These are phyloP conservation scores for Saxispiralis lemnorum DNA, from an alignment of 495 filamentous ascomycete genomes.

Conservation along the genomic window DNA sequence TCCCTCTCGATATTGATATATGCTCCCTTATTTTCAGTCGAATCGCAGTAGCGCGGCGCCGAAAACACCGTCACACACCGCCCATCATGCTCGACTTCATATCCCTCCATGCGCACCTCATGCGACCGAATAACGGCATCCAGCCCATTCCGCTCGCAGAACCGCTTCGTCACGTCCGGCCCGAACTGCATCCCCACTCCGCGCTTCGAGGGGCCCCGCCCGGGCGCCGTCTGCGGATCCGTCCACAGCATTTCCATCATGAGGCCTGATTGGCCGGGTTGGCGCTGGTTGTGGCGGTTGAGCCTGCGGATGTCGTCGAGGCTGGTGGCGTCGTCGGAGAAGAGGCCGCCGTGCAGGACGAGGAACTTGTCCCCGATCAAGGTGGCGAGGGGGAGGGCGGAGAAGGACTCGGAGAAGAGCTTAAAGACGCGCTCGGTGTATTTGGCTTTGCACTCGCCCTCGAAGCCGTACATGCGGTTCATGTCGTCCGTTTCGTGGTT, in stretches of 20 bases:
- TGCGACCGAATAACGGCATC: conserved; percentile 92
- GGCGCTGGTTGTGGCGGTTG: conserved; percentile 76
- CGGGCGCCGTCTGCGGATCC: conserved; percentile 71
- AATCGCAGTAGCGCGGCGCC: conserved; percentile 92
- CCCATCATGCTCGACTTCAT: conserved; percentile 88
- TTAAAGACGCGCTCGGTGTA: conserved; percentile 94
- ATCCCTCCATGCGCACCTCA: conserved; percentile 94
- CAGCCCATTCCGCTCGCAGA: conserved; percentile 89
- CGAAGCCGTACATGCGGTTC: conserved; percentile 97
- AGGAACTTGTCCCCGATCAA: conserved; percentile 84
- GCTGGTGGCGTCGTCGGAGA: conserved; percentile 88
- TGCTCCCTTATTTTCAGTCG: conserved; percentile 92
- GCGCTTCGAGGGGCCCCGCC: conserved; percentile 85
- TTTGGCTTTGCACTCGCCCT: conserved; percentile 94
- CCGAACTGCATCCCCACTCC: conserved; percentile 94
- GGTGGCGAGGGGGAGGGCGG: conserved; percentile 79
- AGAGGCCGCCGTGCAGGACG: conserved; percentile 86
- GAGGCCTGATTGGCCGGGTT: conserved; percentile 85
- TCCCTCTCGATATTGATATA: conserved; percentile 95
- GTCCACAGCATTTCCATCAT: conserved; percentile 99
- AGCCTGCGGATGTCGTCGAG: conserved; percentile 87
- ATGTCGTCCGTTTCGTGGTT: conserved; percentile 99
- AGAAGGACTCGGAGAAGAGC: conserved; percentile 96
- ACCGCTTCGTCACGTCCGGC: conserved; percentile 87
- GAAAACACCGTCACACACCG: conserved; percentile 98